Base-by-base conservation (phyloP, 305 asterid genomes). In the Caryopteris hybrid region DNA sequence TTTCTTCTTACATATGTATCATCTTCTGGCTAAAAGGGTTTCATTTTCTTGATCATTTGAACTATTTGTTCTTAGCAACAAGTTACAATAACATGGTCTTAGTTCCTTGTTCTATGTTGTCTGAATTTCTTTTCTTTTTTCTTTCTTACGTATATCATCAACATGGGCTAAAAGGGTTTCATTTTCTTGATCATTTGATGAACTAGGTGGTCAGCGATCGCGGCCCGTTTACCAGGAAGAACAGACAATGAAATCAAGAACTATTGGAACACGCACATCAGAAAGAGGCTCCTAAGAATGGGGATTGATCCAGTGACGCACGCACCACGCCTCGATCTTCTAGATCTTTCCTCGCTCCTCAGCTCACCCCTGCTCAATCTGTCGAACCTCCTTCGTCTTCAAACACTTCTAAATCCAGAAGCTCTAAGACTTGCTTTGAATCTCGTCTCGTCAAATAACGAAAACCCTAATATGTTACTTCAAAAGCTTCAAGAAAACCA, bases 301-400 rank as follows among this genome's bases (percentile, higher is more conserved):
- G 96, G 96, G 61, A 86, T 88, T 25, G 96, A 88, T 48, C 96
- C 96, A 8, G 90, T 84, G 25, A 86, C 96, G 25, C 96, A 88
- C 17, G 84, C 84, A 53, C 96, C 85, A 0, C 88, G 95, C 0
- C 69, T 83, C 57, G 89, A 83, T 76, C 74, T 83, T 41, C 16
- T 78, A 23, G 91, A 87, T 57, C 69, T 85, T 16, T 80, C 95
- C 5, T 80, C 88, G 0, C 74, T 88, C 39, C 70, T 85, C 51
- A 67, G 50, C 76, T 80, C 89, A 1, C 79, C 85, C 13, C 90
- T 77, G 8, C 79, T 83, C 71, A 79, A 85, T 42, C 66, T 85
- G 1, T 46, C 90, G 0, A 80, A 78, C 56, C 83, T 88, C 57
- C 74, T 85, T 12, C 85, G 82, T 22, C 79, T 88, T 11, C 95